Evolutionary conservation across 805 yeast species (phyloP).

Genomic region (Ogataea henricii): DNA sequence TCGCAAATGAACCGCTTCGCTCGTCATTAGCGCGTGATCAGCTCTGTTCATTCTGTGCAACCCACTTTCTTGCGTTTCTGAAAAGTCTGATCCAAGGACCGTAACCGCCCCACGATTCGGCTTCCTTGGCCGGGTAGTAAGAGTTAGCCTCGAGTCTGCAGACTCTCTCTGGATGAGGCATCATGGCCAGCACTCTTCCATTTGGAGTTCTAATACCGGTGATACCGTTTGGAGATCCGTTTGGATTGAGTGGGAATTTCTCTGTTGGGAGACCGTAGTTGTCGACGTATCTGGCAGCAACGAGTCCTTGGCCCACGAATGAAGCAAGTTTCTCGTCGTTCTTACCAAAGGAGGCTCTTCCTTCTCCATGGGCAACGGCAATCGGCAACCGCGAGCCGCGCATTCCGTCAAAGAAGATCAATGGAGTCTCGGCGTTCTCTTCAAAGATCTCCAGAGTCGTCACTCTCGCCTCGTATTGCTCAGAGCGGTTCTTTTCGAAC

Average conservation of each 20-base stretch:
- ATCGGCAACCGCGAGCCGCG: constrained; percentile 92
- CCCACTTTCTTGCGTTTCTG: constrained; percentile 94
- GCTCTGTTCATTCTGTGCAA: constrained; percentile 35
- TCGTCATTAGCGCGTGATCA: not conserved
- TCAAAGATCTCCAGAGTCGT: constrained; percentile 76
- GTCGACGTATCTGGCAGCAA: constrained; percentile 81
- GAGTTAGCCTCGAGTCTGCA: constrained; percentile 86
- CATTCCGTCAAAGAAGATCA: constrained; percentile 86
- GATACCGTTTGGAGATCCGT: constrained; percentile 92
- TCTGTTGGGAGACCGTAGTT: constrained; percentile 85
- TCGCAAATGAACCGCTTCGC: no score
- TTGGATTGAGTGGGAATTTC: constrained; percentile 91
- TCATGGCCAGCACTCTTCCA: constrained; percentile 95
- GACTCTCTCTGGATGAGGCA: constrained; percentile 99
- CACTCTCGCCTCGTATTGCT: constrained; percentile 96
- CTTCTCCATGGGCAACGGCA: constrained; percentile 99
- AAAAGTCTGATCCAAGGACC: constrained; percentile 97
- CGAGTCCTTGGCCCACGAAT: constrained; percentile 55
- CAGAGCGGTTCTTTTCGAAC: constrained; percentile 86
- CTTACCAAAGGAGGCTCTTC: constrained; percentile 72
- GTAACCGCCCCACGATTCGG: constrained; percentile 69
- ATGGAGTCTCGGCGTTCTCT: constrained; percentile 50
- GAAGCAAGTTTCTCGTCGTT: constrained; percentile 43
- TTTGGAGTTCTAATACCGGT: constrained; percentile 88
- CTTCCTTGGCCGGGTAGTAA: constrained; percentile 72